A percentile compares a stretch with the other conserved stretches of the same genome.
These are phyloP conservation scores for Hibiscus syriacus DNA, from an alignment of 345 rosid genomes.

Conservation along the genomic window DNA sequence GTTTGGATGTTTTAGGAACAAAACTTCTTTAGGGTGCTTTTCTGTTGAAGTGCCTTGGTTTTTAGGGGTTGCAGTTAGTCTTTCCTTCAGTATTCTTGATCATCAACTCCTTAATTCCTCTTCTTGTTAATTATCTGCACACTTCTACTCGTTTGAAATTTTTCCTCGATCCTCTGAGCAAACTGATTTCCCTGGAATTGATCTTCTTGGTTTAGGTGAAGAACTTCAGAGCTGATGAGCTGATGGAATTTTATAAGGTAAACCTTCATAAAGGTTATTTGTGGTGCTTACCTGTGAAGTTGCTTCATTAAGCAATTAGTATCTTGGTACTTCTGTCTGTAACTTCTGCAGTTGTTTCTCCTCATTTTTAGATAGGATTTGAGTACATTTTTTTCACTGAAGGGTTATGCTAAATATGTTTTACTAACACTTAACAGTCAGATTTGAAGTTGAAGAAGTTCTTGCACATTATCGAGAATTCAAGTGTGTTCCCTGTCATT, in stretches of 20 bases:
- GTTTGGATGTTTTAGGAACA: no score
- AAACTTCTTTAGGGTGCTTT: neutral
- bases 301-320: no score
- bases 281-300: no score
- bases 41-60: neutral
- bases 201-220: no score
- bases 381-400: neutral
- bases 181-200: slow-evolving; percentile 14
- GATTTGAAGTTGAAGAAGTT: slow-evolving; percentile 87
- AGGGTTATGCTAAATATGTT: slow-evolving; percentile 2
- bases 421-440: slow-evolving; percentile 38
- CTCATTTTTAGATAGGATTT: neutral
- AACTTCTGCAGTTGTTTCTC: neutral
- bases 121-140: neutral
- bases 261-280: no score
- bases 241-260: no score
- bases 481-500: slow-evolving; percentile 79
- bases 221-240: no score
- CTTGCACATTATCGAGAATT: slow-evolving; percentile 81
- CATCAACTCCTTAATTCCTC: neutral
- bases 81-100: neutral
- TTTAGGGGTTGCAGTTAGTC: neutral
- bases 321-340: slow-evolving; percentile 1
- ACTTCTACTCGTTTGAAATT: neutral
- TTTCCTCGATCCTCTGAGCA: neutral